Base-by-base conservation (phyloP, 495 filamentous ascomycete genomes). In the Poronia punctata region DNA sequence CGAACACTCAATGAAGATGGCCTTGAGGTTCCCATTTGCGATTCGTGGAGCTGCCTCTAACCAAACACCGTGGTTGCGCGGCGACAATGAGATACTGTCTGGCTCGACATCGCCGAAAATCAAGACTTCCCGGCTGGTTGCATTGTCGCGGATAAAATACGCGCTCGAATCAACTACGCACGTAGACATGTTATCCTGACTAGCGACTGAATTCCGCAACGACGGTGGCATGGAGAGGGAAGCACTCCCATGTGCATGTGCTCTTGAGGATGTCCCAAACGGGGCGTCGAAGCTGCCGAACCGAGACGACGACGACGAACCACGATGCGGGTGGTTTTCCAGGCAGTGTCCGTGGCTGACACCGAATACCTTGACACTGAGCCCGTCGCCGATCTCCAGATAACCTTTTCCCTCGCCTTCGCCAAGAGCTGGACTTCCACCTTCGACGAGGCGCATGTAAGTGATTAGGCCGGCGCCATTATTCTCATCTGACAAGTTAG, bases 41-140 rank as follows among this genome's bases (percentile, higher is more conserved):
- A 97, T 76, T 52, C 92, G 93, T 7, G 79, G 80, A 0, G 88
- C 93, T 1, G 90, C 89, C 49, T 87, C 79, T 31, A 71, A 67
- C 92, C 92, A 98, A 8, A 97, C 79, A 7, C 64, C 68, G 23
- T 62, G 65, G 47, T 87, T 98, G 21, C 86, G 79, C n/a, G 88
- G 86, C 3, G 76, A 78, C 3, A 87, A 59, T 1, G 87, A 90
- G 31, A 96, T 61, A 7, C 79, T 79, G 56, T 98, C 92, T 7
- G 92, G 89, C 55, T 98, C 92, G 24, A 97, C 82, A 51, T 98
- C 92, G 27, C 92, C 92, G 56, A 95, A 97, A 41, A 98, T 81
- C 30, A 98, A 76, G 17, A 96, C 75, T 63, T 95, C 88, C 28
- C 69, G 68, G 2, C 80, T 76, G 0, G 77, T 82, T 1, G 60